Evolutionary conservation across 331 rosid species (phyloP), one percentile per base, ranked within the genome.

Genomic region (Quercus lobata): DNA sequence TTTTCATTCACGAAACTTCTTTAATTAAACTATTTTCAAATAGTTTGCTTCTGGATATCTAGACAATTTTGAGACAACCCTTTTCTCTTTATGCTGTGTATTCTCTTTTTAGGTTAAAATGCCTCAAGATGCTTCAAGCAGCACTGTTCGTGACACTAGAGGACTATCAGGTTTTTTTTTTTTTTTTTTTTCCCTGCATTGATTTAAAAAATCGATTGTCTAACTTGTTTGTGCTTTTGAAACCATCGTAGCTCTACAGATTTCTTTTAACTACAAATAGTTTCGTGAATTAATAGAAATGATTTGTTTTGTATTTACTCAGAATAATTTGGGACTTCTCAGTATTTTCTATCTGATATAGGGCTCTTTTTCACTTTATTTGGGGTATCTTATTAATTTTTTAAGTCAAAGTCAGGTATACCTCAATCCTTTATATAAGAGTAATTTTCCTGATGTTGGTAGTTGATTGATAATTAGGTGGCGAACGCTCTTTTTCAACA

Each of bases 401-500:
- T 68, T 7, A 1, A 35, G 53, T 68, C 12, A 14, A 35, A 35
- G 12, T 35, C 22, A 34, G 32, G 32, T 61, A 22, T 35, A 35
- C 11, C 29, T 4, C 10, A 10, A 18, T 19, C 54, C 46, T 34
- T 35, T 68, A n/a, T 34, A 35, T 19, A 15, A 4, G 21, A 35
- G 72, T 68, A 19, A 35, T 68, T 34, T 60, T 68, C 7, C 53
- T 68, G 72, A 35, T 11, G 29, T 35, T 68, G 53, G 52, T 68
- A 68, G 16, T 37, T 70, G 24, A 65, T 44, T 80, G 24, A 72
- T 71, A 18, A 78, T 72, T 83, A 95, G 99, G 99, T 53, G 99
- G 99, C 16, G 99, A 95, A 78, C 96, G 97, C 68, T 95, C 98
- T 6, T 93, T 92, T 78, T 95, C 99, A 76, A 95, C 99, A 24